Conservation (phyloP, 176 grass and related monocot species). For the Melocanna baccifera region DNA sequence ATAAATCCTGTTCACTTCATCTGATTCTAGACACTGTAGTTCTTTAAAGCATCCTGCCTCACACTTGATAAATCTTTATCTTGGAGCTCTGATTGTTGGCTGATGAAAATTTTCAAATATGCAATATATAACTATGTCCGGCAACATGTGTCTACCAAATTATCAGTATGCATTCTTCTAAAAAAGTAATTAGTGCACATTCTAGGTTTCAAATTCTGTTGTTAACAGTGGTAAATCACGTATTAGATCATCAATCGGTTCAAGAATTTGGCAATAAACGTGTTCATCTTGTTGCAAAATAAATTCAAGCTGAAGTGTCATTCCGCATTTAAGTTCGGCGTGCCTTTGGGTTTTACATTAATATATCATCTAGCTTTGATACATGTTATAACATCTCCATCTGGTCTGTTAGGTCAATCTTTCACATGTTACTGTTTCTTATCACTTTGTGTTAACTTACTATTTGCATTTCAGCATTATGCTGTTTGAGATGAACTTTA, state of each 20-base stretch:
- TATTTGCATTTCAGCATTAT: constrained; percentile 6
- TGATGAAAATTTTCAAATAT: neutral
- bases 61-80: neutral
- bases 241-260: neutral
- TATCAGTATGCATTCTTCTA: neutral
- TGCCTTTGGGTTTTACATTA: neutral
- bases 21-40: constrained; percentile 31
- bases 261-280: constrained; percentile 1
- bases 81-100: neutral
- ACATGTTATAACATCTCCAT: neutral
- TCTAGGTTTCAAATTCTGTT: neutral
- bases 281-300: neutral
- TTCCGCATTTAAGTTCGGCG: neutral
- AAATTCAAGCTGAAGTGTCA: neutral
- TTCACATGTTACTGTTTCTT: neutral
- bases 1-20: constrained; percentile 28
- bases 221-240: neutral
- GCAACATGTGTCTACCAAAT: neutral
- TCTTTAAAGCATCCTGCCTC: neutral
- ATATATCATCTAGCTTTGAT: neutral
- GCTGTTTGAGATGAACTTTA: neutral
- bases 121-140: constrained; percentile 14
- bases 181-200: neutral
- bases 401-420: constrained; percentile 12
- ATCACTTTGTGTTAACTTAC: neutral